phyloP scores from a whole-genome alignment of 2,329 filamentous ascomycete genomes.

The Pseudocercospora eumusae region DNA sequence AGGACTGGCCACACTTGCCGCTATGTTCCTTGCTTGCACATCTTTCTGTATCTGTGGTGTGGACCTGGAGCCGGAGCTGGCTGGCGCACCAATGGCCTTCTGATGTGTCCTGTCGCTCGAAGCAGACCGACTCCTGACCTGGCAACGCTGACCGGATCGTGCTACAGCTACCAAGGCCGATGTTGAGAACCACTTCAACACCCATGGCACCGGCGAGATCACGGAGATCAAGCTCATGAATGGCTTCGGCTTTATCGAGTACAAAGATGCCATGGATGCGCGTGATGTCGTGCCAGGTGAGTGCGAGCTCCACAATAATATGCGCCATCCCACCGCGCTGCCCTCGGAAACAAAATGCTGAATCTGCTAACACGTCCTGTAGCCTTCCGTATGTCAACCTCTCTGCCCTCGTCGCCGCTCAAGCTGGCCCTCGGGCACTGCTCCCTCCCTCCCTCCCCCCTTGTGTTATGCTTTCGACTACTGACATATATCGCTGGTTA shows the following conservation, averaged over 20 bases:
- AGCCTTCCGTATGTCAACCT: slow-evolving; percentile 58
- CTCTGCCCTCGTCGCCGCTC: slow-evolving; percentile 15
- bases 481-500: slow-evolving; percentile 48
- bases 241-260: slow-evolving; percentile 99
- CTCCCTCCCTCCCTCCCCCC: slow-evolving; percentile 13
- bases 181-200: slow-evolving; percentile 92
- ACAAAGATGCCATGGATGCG: slow-evolving; percentile 97
- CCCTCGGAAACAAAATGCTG: slow-evolving; percentile 23
- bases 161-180: slow-evolving; percentile 89
- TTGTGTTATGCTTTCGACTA: slow-evolving; percentile 32
- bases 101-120: slow-evolving; percentile 19
- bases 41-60: slow-evolving; percentile 21
- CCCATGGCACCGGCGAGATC: slow-evolving; percentile 94
- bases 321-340: slow-evolving; percentile 20
- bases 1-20: slow-evolving; percentile 26
- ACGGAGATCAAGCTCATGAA: slow-evolving; percentile 99
- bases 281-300: slow-evolving; percentile 97
- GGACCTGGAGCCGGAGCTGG: slow-evolving; percentile 36
- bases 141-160: slow-evolving; percentile 51
- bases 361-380: slow-evolving; percentile 28
- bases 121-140: slow-evolving; percentile 29
- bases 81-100: slow-evolving; percentile 24
- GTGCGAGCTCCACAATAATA: slow-evolving; percentile 36
- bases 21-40: slow-evolving; percentile 20
- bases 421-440: slow-evolving; percentile 24